A percentile compares a stretch with the other conserved stretches of the same genome.
Evolutionary conservation across 495 filamentous ascomycete species (phyloP).

Genomic region (Neurospora sp.): DNA sequence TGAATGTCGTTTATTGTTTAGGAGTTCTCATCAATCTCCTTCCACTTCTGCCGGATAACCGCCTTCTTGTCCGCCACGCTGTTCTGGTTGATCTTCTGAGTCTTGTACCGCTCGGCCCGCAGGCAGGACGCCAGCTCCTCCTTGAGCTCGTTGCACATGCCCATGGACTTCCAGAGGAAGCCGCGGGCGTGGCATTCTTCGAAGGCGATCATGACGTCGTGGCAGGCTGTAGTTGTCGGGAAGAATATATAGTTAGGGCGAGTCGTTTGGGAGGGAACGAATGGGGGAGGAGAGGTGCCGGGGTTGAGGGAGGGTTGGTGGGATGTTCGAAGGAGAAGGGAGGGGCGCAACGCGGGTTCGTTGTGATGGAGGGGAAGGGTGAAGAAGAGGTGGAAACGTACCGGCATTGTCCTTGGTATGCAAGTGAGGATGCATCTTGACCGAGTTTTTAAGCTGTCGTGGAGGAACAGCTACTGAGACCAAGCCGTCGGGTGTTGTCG

Average conservation of each 20-base stretch:
- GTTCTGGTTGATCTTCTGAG: slow-evolving; percentile 66
- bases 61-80: slow-evolving; percentile 56
- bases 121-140: slow-evolving; percentile 72
- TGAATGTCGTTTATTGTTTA: slow-evolving; percentile 19
- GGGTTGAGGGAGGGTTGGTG: too few relatives aligned
- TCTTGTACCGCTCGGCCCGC: slow-evolving; percentile 62
- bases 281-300: too few relatives aligned
- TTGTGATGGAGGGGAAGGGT: not conserved
- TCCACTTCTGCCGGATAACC: slow-evolving; percentile 64
- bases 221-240: slow-evolving; percentile 54
- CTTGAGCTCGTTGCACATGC: slow-evolving; percentile 85
- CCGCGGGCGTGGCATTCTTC: slow-evolving; percentile 92
- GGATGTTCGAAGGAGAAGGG: too few relatives aligned
- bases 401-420: slow-evolving; percentile 84
- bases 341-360: too few relatives aligned
- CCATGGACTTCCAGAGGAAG: slow-evolving; percentile 78
- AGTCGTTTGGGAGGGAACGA: too few relatives aligned
- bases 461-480: not conserved
- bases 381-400: slow-evolving; percentile 26
- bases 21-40: slow-evolving; percentile 69
- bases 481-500: not conserved
- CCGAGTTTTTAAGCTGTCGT: not conserved
- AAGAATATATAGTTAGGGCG: too few relatives aligned
- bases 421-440: slow-evolving; percentile 89
- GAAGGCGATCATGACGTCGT: slow-evolving; percentile 82